These are phyloP conservation scores for Populus hybrid DNA, from an alignment of 441 rosid species.

Conservation along the genomic window DNA sequence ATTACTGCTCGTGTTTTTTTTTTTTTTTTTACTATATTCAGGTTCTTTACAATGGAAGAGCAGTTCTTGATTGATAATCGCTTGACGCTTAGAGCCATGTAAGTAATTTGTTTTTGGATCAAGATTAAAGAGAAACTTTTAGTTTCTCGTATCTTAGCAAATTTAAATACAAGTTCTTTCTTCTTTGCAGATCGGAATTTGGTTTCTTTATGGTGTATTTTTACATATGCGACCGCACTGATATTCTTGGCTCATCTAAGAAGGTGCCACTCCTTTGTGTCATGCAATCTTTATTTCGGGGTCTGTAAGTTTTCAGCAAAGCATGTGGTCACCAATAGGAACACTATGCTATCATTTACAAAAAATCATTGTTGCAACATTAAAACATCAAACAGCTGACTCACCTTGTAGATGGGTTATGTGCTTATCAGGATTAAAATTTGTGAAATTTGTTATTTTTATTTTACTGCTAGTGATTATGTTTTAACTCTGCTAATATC, in stretches of 20 bases:
- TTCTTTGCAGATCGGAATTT: conserved; percentile 74
- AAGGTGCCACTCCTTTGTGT: conserved; percentile 47
- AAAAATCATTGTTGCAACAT: neutral
- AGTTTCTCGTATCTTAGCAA: neutral
- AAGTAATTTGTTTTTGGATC: conserved; percentile 27
- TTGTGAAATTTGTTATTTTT: neutral
- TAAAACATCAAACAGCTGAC: neutral
- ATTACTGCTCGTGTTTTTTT: neutral
- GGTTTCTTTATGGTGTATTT: conserved; percentile 70
- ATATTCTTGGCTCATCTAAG: conserved; percentile 61
- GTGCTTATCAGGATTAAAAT: neutral
- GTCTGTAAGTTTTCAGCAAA: neutral
- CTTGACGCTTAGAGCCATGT: conserved; percentile 82
- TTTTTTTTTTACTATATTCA: conserved; percentile 22
- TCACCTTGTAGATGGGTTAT: neutral
- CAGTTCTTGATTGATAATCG: conserved; percentile 87
- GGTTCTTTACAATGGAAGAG: conserved; percentile 86
- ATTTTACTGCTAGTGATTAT: conserved; percentile 19
- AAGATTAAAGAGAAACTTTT: neutral
- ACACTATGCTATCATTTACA: neutral
- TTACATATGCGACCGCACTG: conserved; percentile 83
- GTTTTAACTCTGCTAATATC: conserved; percentile 21
- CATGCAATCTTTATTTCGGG: neutral
- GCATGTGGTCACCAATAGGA: neutral
- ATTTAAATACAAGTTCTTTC: neutral